Evolutionary conservation across 1,139 yeast species (phyloP), one percentile per base, ranked within the genome.

Genomic region (Pichia sp.): DNA sequence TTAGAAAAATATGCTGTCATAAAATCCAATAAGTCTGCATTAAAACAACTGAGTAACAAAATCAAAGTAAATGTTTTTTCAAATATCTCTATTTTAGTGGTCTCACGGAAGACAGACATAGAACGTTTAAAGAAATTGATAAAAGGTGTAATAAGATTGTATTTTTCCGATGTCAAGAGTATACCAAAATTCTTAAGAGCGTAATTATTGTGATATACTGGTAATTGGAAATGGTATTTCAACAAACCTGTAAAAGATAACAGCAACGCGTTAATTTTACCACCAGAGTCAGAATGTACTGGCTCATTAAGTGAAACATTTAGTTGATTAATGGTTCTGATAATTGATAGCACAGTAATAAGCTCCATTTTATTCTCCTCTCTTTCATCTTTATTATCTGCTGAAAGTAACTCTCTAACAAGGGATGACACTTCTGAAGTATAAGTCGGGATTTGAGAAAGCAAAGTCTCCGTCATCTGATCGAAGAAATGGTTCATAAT

Each of bases 161-260:
- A 23, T n/a, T 40, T 34, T 6, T 44, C 35, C 4, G 43, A 28
- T 2, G 50, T 42, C 5, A 56, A 37, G 2, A 57, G 34, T 8
- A 20, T 33, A 4, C 55, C 59, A 44, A 52, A 56, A 31, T 51
- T 54, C 38, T 41, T 50, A 30, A 57, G 53, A 1, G 51, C 58
- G 35, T 52, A 56, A 31, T 53, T 49, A 7, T 44, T 43, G 33
- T 53, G 52, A 7, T 46, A 33, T 14, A 32, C 40, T 3, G 58
- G 54, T n/a, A 57, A 35, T 35, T 54, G 56, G 30, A 54, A 57
- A 38, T 57, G 58, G 38, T 54, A 52, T 28, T 53, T 53, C 39
- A 54, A 51, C 6, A 55, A 40, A 5, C 49, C 46, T 18, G 50
- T 30, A 10, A 52, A 21, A 1, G 55, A 46, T 17, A 45, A 20